Evolutionary conservation across 148 eudicot species (phyloP).

Genomic region (Rhododendron mucronatum): DNA sequence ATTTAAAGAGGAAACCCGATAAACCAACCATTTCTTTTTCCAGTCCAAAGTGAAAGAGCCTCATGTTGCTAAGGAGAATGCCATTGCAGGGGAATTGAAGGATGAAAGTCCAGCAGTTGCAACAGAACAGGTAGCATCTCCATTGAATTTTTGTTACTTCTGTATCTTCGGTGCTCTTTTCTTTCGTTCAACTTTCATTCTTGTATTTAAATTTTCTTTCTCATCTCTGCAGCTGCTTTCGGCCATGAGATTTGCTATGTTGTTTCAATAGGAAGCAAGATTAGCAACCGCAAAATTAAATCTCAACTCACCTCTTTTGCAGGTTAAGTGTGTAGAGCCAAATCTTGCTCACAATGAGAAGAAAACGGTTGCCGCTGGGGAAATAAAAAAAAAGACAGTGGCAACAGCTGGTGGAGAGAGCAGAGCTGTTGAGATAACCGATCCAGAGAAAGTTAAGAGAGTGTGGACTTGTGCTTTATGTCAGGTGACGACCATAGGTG

Average conservation of each 20-base stretch:
- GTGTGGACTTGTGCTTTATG: conserved; percentile 22
- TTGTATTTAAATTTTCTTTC: too few species aligned
- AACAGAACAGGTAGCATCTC: too few species aligned
- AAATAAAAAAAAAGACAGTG: background rate
- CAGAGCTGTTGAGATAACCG: background rate
- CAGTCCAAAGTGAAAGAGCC: too few species aligned
- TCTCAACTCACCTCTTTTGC: background rate
- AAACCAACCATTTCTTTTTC: too few species aligned
- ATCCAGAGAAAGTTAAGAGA: conserved; percentile 7
- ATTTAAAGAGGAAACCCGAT: background rate
- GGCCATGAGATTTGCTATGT: background rate
- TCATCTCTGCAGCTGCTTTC: too few species aligned
- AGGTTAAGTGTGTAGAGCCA: background rate
- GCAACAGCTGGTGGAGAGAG: background rate
- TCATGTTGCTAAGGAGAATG: too few species aligned
- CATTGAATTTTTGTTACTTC: too few species aligned
- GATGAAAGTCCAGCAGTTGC: too few species aligned
- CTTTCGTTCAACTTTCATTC: too few species aligned
- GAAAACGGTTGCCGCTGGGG: background rate
- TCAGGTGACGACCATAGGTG: conserved; percentile 3
- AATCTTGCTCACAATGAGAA: background rate
- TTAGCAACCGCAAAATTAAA: too few species aligned
- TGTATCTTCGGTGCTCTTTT: too few species aligned
- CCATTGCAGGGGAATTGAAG: too few species aligned
- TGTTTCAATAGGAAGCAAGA: background rate